Evolutionary conservation across 176 grass and related monocot genomes (phyloP), one percentile per base, ranked within the genome.

Genomic region (Cenchrus purpureus): DNA sequence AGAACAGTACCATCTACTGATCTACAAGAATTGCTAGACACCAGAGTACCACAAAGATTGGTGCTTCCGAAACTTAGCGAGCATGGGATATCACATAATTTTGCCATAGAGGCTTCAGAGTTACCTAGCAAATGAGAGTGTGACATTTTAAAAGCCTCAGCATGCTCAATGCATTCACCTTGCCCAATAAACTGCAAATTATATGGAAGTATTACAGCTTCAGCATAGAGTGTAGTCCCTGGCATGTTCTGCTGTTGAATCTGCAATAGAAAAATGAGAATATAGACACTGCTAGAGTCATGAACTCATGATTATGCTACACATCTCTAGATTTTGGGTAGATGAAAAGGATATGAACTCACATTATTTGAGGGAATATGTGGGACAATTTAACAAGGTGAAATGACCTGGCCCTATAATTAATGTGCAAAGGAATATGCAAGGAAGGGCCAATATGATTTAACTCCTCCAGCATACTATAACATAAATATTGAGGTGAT

Each of bases 361-460:
- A 95, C 96, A 63, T 77, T 88, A 68, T 71, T 89, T 71, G 54
- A 74, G 96, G 93, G 80, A 94, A 95, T 80, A 94, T 94, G 53
- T 98, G 96, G 49, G 89, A 86, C 69, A 98, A 58, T 68, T 90
- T 83, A 81, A 95, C 61, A 64, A 95, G 58, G 73, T 98, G 96
- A 89, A 92, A 92, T 32, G 71, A 59, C 69, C 56, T 82, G 78
- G 28, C 40, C 67, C 62, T 60, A 85, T 73, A 58, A 85, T 79
- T 88, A 52, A 83, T 40, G 62, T 71, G 86, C 20, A 78, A 90
- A 90, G 93, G 83, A 81, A 84, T 71, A 73, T 74, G 73, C 42
- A 53, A 87, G 10, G 84, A 64, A 92, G 88, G 79, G 66, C 73
- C 55, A 86, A 92, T 74, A 16, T 55, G 83, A 79, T 66, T 82